Conservation (phyloP, 1,284 basidiomycete genomes). For the Bothia castanella region DNA sequence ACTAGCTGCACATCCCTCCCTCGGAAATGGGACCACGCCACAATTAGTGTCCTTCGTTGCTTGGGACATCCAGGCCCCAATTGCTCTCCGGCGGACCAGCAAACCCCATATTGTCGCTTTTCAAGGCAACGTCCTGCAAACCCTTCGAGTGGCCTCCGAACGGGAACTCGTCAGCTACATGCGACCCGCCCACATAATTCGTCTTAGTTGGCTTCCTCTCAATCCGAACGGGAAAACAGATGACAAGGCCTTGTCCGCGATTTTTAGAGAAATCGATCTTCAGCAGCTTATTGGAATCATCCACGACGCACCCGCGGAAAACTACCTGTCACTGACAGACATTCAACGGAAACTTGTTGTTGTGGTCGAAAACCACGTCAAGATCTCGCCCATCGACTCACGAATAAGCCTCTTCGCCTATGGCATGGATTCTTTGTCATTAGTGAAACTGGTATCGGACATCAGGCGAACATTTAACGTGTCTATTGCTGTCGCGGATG, state of each 20-base stretch:
- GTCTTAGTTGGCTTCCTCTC: constrained; percentile 46
- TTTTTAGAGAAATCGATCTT: constrained; percentile 39
- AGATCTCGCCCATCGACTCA: constrained; percentile 14
- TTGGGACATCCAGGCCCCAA: constrained; percentile 34
- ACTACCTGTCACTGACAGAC: not conserved
- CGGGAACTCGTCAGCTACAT: constrained; percentile 48
- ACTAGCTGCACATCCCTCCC: constrained; percentile 45
- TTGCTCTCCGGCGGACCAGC: constrained; percentile 38
- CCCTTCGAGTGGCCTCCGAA: constrained; percentile 38
- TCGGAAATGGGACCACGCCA: constrained; percentile 36
- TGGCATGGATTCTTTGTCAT: constrained; percentile 44
- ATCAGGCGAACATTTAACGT: constrained; percentile 34
- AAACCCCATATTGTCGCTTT: constrained; percentile 34
- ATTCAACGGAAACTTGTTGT: constrained; percentile 11
- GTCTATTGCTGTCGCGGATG: constrained; percentile 37
- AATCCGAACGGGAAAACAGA: constrained; percentile 50
- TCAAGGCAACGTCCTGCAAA: constrained; percentile 32
- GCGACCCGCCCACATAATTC: constrained; percentile 49
- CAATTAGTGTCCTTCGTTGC: constrained; percentile 50
- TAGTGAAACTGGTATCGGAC: constrained; percentile 38
- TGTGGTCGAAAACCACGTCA: constrained; percentile 13
- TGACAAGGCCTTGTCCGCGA: constrained; percentile 36
- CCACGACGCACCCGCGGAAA: not conserved
- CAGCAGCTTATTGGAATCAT: constrained; percentile 21
- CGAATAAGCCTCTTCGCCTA: constrained; percentile 42